Evolutionary conservation across 345 rosid genomes (phyloP).

Genomic region (Rhizophora apiculata): DNA sequence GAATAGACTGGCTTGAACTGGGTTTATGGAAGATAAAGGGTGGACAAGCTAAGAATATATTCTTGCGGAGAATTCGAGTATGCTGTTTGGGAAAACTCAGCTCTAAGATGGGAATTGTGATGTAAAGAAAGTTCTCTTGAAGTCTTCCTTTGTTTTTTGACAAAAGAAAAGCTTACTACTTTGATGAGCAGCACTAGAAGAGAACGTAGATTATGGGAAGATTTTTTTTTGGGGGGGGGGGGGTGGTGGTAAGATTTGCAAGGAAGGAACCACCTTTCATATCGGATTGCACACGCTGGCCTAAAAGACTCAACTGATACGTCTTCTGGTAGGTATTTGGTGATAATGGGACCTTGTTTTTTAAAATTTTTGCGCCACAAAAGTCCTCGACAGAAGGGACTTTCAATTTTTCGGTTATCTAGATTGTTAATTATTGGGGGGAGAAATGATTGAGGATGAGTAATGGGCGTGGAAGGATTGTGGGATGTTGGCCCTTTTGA

Average conservation of each 20-base stretch:
- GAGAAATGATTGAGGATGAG: background rate
- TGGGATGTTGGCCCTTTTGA: background rate
- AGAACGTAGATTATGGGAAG: background rate
- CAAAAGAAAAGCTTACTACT: background rate
- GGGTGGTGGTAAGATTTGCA: background rate
- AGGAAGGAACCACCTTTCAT: conserved; percentile 9
- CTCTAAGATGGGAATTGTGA: conserved; percentile 3
- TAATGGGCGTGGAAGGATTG: background rate
- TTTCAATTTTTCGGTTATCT: conserved; percentile 10
- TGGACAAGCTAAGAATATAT: conserved; percentile 18
- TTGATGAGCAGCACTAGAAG: background rate
- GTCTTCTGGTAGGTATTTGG: conserved; percentile 19
- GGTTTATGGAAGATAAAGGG: background rate
- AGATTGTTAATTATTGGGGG: background rate
- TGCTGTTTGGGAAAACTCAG: conserved; percentile 12
- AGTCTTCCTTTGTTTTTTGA: background rate
- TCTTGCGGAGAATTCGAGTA: conserved; percentile 16
- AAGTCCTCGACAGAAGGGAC: conserved; percentile 4
- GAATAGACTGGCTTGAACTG: conserved; percentile 17
- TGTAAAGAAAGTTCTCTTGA: conserved; percentile 6
- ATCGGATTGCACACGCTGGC: conserved; percentile 2
- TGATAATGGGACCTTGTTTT: conserved; percentile 23
- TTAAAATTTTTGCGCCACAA: conserved; percentile 20
- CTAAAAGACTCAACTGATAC: background rate
- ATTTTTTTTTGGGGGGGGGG: background rate